These are phyloP conservation scores for Trypanosoma mega DNA, from an alignment of 208 protist species.

Conservation along the genomic window DNA sequence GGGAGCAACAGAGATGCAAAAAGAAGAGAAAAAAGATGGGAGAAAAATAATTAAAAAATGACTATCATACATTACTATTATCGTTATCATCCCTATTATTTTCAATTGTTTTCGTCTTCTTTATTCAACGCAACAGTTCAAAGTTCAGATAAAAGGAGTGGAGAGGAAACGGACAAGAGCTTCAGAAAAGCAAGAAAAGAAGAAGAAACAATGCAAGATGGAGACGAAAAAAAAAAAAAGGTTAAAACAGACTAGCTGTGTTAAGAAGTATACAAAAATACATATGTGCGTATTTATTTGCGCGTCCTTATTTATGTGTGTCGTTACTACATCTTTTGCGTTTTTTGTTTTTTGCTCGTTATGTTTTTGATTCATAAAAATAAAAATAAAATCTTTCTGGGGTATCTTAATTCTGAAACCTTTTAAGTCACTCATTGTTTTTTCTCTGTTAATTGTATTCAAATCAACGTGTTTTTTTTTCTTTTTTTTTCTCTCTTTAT, in stretches of 20 bases:
- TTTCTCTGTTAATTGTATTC: too few species aligned
- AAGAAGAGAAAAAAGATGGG: neutral
- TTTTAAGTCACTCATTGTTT: too few species aligned
- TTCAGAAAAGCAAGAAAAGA: neutral
- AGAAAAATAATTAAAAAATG: neutral
- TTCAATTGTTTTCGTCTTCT: neutral
- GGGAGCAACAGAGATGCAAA: neutral
- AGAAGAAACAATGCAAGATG: neutral
- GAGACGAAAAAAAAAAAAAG: slow-evolving; percentile 7
- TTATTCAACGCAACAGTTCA: neutral
- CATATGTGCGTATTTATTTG: too few species aligned
- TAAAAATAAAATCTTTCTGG: too few species aligned
- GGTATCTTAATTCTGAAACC: too few species aligned
- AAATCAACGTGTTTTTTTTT: too few species aligned
- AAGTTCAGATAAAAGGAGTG: neutral
- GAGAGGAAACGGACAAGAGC: neutral
- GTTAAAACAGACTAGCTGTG: slow-evolving; percentile 1
- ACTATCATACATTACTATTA: slow-evolving; percentile 15
- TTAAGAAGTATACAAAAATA: too few species aligned
- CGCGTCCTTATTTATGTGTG: too few species aligned
- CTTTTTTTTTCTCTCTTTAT: too few species aligned
- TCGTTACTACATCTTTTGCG: too few species aligned
- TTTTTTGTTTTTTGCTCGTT: too few species aligned
- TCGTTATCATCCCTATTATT: slow-evolving; percentile 23
- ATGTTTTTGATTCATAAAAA: too few species aligned